Evolutionary conservation across 371 early-diverging fungal species (phyloP).

Genomic region (Homolaphlyctis polyrhiza): DNA sequence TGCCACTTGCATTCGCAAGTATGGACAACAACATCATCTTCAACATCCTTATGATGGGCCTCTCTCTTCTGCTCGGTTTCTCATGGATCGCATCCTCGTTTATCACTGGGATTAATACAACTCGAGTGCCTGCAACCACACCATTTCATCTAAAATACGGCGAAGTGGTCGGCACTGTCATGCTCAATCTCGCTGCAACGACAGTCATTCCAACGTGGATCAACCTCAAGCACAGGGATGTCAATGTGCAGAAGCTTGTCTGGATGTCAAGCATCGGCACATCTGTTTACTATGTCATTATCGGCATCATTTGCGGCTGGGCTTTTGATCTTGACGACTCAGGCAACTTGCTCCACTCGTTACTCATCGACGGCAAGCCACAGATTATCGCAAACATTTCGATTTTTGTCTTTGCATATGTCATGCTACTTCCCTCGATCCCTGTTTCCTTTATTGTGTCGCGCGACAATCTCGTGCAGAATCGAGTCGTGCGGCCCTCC

Average conservation of each 20-base stretch:
- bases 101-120: constrained; percentile 11
- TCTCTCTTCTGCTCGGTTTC: constrained; percentile 30
- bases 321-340: constrained; percentile 19
- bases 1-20: constrained; percentile 15
- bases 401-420: constrained; percentile 63
- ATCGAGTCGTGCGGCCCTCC: constrained; percentile 15
- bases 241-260: neutral
- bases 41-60: constrained; percentile 33
- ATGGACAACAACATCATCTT: constrained; percentile 37
- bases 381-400: constrained; percentile 44
- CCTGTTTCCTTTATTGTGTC: constrained; percentile 73
- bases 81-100: constrained; percentile 35
- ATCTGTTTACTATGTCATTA: neutral
- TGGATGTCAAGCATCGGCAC: neutral
- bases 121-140: constrained; percentile 13
- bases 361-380: constrained; percentile 9
- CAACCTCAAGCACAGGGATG: constrained; percentile 30
- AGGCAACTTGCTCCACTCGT: constrained; percentile 20
- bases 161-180: constrained; percentile 28
- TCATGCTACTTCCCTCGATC: constrained; percentile 67
- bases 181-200: constrained; percentile 39
- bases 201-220: constrained; percentile 42
- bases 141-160: constrained; percentile 5
- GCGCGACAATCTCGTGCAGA: constrained; percentile 61
- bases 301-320: neutral